Evolutionary conservation across 169 alveolate species (phyloP).

Genomic region (Neospora caninum): DNA sequence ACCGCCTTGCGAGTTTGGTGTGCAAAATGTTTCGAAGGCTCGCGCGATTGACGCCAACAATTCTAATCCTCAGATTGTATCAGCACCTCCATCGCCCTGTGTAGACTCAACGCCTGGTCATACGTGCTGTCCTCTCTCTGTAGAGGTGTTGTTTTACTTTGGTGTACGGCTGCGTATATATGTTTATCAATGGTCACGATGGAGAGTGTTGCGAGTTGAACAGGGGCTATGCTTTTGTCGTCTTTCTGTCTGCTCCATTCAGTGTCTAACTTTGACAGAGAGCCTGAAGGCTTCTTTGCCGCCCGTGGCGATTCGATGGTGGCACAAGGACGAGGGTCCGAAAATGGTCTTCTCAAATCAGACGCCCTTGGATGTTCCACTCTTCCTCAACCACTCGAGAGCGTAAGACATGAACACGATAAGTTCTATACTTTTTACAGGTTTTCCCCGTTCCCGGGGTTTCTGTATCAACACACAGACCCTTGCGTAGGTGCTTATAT

Average conservation of each 20-base stretch:
- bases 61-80: too few relatives aligned
- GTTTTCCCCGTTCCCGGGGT: too few relatives aligned
- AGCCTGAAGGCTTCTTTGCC: constrained; percentile 56
- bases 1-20: too few relatives aligned
- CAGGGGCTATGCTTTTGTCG: neutral
- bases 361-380: constrained; percentile 43
- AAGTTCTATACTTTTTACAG: neutral
- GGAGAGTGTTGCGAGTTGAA: neutral
- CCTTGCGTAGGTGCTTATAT: too few relatives aligned
- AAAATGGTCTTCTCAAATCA: neutral
- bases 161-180: neutral
- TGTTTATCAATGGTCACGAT: neutral
- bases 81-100: too few relatives aligned
- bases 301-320: constrained; percentile 69
- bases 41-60: too few relatives aligned
- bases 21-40: too few relatives aligned
- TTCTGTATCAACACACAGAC: neutral
- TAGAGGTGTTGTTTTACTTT: neutral
- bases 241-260: neutral
- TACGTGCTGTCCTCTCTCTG: neutral
- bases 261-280: constrained; percentile 62
- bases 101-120: too few relatives aligned
- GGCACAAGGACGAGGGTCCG: constrained; percentile 54
- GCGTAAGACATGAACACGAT: neutral
- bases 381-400: constrained; percentile 66